A percentile compares a stretch with the other conserved stretches of the same genome.
Conservation (phyloP, 345 rosid genomes). For the Eucalyptus fibrosa region DNA sequence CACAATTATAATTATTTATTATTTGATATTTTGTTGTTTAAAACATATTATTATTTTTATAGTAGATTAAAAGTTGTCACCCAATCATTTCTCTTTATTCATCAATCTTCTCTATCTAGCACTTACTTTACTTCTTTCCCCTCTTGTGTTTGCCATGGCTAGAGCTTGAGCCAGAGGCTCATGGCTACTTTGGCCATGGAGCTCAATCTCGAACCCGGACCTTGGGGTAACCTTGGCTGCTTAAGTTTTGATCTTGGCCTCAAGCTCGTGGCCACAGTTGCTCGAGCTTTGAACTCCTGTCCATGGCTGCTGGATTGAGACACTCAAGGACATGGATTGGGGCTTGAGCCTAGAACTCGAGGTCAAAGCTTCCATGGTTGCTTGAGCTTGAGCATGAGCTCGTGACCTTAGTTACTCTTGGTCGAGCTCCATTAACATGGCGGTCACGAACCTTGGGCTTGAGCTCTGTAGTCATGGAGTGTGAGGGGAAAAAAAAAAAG, state of each 20-base stretch:
- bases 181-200: not conserved
- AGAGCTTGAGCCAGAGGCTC: not conserved
- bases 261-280: not conserved
- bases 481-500: too few species aligned
- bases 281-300: not conserved
- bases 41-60: too few species aligned
- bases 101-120: not conserved
- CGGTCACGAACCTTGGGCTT: too few species aligned
- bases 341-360: too few species aligned
- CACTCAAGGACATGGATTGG: not conserved
- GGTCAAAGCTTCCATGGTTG: not conserved
- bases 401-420: too few species aligned
- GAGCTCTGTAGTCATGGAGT: too few species aligned
- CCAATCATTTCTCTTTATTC: too few species aligned
- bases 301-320: not conserved
- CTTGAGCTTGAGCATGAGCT: not conserved
- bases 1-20: too few species aligned
- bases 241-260: fast-evolving
- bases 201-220: fast-evolving
- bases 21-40: too few species aligned
- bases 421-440: too few species aligned
- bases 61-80: too few species aligned
- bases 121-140: not conserved
- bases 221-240: not conserved
- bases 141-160: not conserved